Base-by-base conservation (phyloP, 371 early-diverging fungal species). In the Rhizopus arrhizus region DNA sequence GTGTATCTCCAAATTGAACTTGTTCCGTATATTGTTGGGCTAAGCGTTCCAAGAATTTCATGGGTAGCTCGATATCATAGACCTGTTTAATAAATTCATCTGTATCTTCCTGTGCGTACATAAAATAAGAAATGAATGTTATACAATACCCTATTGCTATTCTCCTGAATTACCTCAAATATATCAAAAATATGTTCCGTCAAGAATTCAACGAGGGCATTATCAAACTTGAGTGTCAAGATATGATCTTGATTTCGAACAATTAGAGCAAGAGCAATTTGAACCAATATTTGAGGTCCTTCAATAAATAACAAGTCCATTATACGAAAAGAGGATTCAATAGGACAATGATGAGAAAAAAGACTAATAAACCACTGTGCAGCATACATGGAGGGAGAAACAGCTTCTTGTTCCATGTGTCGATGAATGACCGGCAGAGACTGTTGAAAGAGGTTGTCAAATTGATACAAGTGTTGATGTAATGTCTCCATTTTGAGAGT, bases 221-320 rank as follows among this genome's bases (percentile, higher is more conserved):
- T 22, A 22, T 95, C 97, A 70, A 95, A 94, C 10, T 88, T 85
- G 38, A 93, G 79, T 8, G 74, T 77, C 40, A 96, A 75, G 41
- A 98, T 79, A 4, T 72, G 74, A 33, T 87, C 87, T 60, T 88
- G 87, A 70, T 94, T 92, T 8, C 86, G 81, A 63, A 88, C 82
- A 59, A 98, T 74, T 32, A 97, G 77, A 0, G 97, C 95, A 5
- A 96, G 75, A 0, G 95, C 89, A 51, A 97, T 89, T 13, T 90
- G 85, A 56, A 96, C 77, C 40, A 96, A 72, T 3, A 88, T 75
- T 35, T 94, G 94, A n/a, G 90, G 48, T 22, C 98, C 98, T 72
- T 96, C 96, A 7, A 90, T 90, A 50, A 98, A 82, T 36, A 98
- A 73, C 13, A 96, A 79, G 75, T 98, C 98, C 59, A 91, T 85